Evolutionary conservation across 2,329 filamentous ascomycete genomes (phyloP), one percentile per base, ranked within the genome.

Genomic region (Botrytis cinerea): DNA sequence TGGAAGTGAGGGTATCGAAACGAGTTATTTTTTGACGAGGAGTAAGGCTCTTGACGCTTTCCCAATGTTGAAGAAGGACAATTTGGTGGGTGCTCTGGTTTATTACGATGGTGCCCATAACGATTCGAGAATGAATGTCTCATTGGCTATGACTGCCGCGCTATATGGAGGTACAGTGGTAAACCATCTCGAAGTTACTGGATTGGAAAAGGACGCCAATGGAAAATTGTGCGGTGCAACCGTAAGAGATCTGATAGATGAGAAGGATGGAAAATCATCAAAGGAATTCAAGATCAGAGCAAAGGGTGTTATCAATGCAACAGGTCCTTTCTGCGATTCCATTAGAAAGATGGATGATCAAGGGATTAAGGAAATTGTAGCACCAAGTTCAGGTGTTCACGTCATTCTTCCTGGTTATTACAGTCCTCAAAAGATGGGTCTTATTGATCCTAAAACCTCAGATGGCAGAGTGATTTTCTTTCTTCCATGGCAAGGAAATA

Each of bases 31-130:
- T 81, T 84, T 97, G 80, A 95, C 93, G 38, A 91, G 91, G 82
- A 95, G 92, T 82, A 95, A 95, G 83, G 93, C 93, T 14, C 85
- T 97, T 75, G 93, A 95, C 81, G 92, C 92, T 3, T 97, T 97
- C 80, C 94, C 94, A 12, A 96, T 97, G 93, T 83, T 97, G 77
- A 95, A 93, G 84, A 91, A 90, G 80, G 90, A 92, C 60, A 90
- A 92, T 76, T 85, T 97, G 22, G 88, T 94, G 62, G 94, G 94
- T 75, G 93, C 93, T 73, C 84, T 97, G 79, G 93, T 97, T 38
- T 97, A 97, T 85, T 97, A 97, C 81, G 93, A 97, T 84, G 94
- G 94, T 78, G 93, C 93, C 45, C 94, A 97, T 84, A 97, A 97
- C 80, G 94, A 97, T 82, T 96, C 93, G 32, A 89, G 94, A 68